These are phyloP conservation scores for Toxoplasma gondii DNA, from an alignment of 169 alveolate genomes.

Conservation along the genomic window DNA sequence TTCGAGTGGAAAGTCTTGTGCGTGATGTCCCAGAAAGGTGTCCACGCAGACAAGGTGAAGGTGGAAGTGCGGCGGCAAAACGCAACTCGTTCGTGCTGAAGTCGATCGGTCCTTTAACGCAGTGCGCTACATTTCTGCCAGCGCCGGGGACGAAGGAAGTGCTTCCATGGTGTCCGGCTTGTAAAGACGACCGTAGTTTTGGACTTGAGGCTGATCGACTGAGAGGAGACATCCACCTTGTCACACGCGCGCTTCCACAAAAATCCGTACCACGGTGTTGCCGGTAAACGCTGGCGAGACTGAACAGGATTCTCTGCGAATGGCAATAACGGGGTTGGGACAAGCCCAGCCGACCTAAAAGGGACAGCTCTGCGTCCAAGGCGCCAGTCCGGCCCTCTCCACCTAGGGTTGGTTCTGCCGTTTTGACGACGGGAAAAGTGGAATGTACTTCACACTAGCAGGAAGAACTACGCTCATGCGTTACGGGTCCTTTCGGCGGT, in stretches of 20 bases:
- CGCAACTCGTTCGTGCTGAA: too few species aligned
- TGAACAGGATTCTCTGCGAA: neutral
- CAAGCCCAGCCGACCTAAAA: neutral
- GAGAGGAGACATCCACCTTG: neutral
- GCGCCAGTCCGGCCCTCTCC: neutral
- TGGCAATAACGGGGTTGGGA: neutral
- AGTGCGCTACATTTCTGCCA: too few species aligned
- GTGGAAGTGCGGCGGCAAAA: too few species aligned
- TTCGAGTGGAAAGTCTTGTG: too few species aligned
- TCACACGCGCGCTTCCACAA: neutral
- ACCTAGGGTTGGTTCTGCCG: neutral
- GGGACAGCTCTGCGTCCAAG: neutral
- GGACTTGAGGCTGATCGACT: neutral
- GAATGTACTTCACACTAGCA: too few species aligned
- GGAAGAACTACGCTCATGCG: too few species aligned
- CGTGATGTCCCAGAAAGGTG: too few species aligned
- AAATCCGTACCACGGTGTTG: neutral
- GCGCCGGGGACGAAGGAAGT: neutral
- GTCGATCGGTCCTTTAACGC: too few species aligned
- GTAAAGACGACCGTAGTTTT: neutral
- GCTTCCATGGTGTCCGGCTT: neutral
- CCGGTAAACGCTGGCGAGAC: neutral
- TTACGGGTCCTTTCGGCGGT: too few species aligned
- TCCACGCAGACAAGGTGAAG: too few species aligned
- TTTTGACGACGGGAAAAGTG: too few species aligned